A percentile compares a stretch with the other conserved stretches of the same genome.
Conservation (phyloP, 306 rosid species). For the Vachellia collinsii region DNA sequence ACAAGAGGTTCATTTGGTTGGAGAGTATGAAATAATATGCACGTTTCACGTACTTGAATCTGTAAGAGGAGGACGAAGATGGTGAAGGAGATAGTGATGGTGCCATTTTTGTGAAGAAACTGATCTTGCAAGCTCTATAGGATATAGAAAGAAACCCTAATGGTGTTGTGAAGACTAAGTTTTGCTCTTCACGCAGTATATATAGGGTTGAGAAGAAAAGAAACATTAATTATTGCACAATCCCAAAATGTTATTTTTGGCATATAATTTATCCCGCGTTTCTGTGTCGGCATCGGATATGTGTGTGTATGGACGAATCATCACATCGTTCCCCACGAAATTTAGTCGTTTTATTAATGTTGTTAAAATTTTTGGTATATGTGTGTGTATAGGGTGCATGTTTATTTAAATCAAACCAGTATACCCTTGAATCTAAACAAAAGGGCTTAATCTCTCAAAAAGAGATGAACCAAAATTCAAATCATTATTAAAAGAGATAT, state of each 20-base stretch:
- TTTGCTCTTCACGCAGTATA: background rate
- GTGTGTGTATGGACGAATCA: background rate
- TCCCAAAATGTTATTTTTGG: background rate
- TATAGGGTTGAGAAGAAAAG: background rate
- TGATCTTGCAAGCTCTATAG: background rate
- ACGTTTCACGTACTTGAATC: slow-evolving; percentile 19
- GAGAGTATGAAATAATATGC: background rate
- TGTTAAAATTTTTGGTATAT: background rate
- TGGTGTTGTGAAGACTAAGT: background rate
- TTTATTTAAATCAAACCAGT: too few relatives aligned
- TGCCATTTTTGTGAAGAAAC: background rate
- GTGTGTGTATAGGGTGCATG: background rate
- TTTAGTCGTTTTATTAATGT: background rate
- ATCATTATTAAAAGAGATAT: too few relatives aligned
- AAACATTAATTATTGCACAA: background rate
- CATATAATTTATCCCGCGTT: background rate
- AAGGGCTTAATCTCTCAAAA: too few relatives aligned
- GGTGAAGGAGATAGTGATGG: background rate
- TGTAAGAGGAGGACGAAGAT: background rate
- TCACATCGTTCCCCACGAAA: background rate
- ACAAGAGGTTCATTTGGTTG: background rate
- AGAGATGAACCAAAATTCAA: too few relatives aligned
- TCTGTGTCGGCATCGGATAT: background rate
- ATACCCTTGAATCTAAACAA: too few relatives aligned
- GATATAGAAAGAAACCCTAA: background rate